Evolutionary conservation across 1,139 yeast species (phyloP), one percentile per base, ranked within the genome.

Genomic region (Groenewaldozyma auringiensis): DNA sequence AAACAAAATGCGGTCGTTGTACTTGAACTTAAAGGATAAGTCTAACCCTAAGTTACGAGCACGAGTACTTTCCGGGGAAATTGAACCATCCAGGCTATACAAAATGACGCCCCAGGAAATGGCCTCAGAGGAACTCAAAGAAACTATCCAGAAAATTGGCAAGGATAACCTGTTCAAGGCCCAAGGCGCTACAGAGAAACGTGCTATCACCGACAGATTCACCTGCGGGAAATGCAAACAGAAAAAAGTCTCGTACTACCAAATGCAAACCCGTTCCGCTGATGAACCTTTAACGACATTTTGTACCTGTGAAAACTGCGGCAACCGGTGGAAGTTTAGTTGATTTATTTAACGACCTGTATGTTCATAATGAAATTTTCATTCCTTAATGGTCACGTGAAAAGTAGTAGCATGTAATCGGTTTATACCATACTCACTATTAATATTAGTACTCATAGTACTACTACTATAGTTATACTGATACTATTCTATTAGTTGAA

Each of bases 231-330:
- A 92, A 67, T 92, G 98, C 76, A 92, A 89, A 68, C 92, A 88
- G 64, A 87, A 89, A 73, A 87, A 86, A 71, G 98, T 92, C 34
- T 85, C 95, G 57, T 92, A 92, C 65, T 92, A 88, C 67, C 98
- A 92, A 70, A 78, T 92, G 84, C 98, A 92, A 72, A 92, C 98
- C 35, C 75, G 98, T 66, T 85, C 95, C 48, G 98, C 98, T 21
- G 98, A 92, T 78, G 98, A 92, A 67, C 98, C 98, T 50, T 76
- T 92, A 61, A 92, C 98, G 6, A 92, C 98, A 2, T 92, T 92
- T 64, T 92, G 97, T 71, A 89, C 96, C 1, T 92, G 97, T 71
- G 96, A 89, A 61, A 85, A 81, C 56, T 92, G 98, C 72, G 97
- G 97, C 55, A 87, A 92, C 63, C 78, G 97, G 67, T 92, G 97